phyloP scores from a whole-genome alignment of 495 filamentous ascomycete genomes.

The Opeltia flavorubescens region DNA sequence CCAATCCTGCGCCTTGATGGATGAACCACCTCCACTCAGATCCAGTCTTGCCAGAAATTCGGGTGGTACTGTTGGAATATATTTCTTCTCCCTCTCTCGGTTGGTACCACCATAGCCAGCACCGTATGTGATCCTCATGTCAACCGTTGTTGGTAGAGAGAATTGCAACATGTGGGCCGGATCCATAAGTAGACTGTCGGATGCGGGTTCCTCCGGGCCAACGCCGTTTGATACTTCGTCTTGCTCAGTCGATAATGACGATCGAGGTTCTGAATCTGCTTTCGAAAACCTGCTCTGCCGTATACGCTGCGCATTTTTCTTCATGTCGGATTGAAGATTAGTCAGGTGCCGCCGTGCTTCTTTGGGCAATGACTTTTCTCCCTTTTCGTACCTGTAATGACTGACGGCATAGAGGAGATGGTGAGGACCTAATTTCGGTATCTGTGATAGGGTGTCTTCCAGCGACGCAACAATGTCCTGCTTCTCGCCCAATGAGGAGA shows the following conservation, averaged over 20 bases:
- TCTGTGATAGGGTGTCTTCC: constrained; percentile 68
- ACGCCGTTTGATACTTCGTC: constrained; percentile 1
- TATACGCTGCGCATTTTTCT: constrained; percentile 37
- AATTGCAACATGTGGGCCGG: constrained; percentile 90
- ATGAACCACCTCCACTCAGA: constrained; percentile 25
- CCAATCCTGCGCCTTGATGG: constrained; percentile 1
- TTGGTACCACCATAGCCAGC: constrained; percentile 90
- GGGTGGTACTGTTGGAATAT: constrained; percentile 88
- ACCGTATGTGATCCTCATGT: constrained; percentile 92
- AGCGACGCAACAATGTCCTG: constrained; percentile 70
- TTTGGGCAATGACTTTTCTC: constrained; percentile 80
- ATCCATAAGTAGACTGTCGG: constrained; percentile 63
- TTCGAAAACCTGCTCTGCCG: constrained; percentile 5
- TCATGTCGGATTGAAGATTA: constrained; percentile 58
- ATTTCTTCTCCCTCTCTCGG: constrained; percentile 80
- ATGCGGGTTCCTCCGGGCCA: constrained; percentile 9
- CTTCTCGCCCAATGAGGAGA: constrained; percentile 91
- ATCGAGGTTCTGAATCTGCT: background rate
- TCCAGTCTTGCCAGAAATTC: constrained; percentile 89
- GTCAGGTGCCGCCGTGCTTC: constrained; percentile 75
- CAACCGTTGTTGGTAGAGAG: constrained; percentile 82
- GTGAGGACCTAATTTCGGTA: constrained; percentile 67
- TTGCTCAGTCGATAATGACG: background rate
- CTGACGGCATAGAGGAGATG: constrained; percentile 89
- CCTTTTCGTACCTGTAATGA: constrained; percentile 88